Percentiles rank a stretch among this genome's conserved stretches.
phyloP scores from a whole-genome alignment of 1,284 basidiomycete genomes.

The Cutaneotrichosporon mucoides region DNA sequence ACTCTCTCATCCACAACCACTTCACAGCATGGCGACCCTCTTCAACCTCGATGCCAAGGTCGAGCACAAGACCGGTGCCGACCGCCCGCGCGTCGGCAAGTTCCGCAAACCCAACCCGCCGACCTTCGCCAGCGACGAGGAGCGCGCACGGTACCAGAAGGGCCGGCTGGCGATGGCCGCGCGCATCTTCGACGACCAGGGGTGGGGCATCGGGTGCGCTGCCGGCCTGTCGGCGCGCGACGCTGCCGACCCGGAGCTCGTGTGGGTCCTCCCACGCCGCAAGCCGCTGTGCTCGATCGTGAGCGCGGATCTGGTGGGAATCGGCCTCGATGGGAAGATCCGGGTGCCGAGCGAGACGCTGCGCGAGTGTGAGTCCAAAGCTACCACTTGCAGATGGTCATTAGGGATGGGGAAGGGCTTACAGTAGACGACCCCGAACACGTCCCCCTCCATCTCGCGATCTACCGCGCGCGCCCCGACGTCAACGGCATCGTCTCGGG shows the following conservation, averaged over 20 bases:
- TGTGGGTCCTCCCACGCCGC: conserved; percentile 26
- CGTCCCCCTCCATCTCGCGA: conserved; percentile 24
- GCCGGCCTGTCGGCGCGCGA: conserved; percentile 25
- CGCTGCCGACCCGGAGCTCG: conserved; percentile 13
- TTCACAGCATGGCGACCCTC: conserved; percentile 1
- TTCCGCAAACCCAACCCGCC: conserved; percentile 25
- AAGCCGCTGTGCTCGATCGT: conserved; percentile 19
- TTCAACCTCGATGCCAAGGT: conserved; percentile 4
- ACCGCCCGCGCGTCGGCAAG: conserved; percentile 9
- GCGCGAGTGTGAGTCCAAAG: conserved; percentile 10
- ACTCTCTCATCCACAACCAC: not conserved
- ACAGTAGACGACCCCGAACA: conserved; percentile 20
- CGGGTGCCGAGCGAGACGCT: conserved; percentile 6
- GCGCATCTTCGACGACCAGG: conserved; percentile 24
- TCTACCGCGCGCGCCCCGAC: conserved; percentile 24
- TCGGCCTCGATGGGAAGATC: conserved; percentile 8
- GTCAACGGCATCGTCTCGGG: conserved; percentile 24
- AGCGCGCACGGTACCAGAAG: conserved; percentile 21
- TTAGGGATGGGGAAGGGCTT: not conserved
- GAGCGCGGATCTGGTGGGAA: conserved; percentile 20
- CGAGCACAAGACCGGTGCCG: conserved; percentile 1
- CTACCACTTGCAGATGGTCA: not conserved
- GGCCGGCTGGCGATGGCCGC: conserved; percentile 25
- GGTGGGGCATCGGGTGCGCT: conserved; percentile 28
- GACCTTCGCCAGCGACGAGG: conserved; percentile 17